Evolutionary conservation across 371 early-diverging fungal species (phyloP), one percentile per base, ranked within the genome.

Genomic region (Rhizopus delemar): DNA sequence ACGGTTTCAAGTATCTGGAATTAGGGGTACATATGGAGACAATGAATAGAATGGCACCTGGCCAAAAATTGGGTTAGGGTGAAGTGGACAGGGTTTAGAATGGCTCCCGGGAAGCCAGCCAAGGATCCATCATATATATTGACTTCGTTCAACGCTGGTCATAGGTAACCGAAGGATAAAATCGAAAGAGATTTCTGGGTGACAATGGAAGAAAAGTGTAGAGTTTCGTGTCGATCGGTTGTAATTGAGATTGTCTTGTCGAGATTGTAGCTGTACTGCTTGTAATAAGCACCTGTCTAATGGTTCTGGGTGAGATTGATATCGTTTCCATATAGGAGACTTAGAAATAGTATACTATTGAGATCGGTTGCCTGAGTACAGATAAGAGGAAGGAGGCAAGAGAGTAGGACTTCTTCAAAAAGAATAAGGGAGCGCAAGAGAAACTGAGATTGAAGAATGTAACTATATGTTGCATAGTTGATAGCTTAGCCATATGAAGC

Each of bases 401-500:
- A 38, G 2, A 38, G 39, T 38, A 38, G 39, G 8, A 5, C 39
- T 11, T 38, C 5, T 2, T 38, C 39, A 11, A 6, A 13, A 38
- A 38, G 0, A 38, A 13, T 38, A 38, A 38, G 13, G 8, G 39
- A 38, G 39, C 39, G 39, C 13, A 38, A 13, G 5, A 38, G 6
- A 38, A 38, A 38, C 39, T 38, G 39, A 38, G 39, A 38, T 13
- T 38, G 39, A 6, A 38, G 39, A 11, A 6, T 13, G 5, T 38
- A 5, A 38, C 38, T 22, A 22, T 22, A 22, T 22, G 0, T 22
- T 22, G 22, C 22, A 49, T 48, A 8, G 22, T 33, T 3, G 55
- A 48, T 29, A 54, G 55, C 12, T 54, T 61, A 8, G 31, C 55
- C 45, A 61, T n/a, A 36, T 54, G 61, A 7, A 52, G 46, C 53